phyloP scores from a whole-genome alignment of 2,329 filamentous ascomycete species.

The Ceratocystis diversiconidia region DNA sequence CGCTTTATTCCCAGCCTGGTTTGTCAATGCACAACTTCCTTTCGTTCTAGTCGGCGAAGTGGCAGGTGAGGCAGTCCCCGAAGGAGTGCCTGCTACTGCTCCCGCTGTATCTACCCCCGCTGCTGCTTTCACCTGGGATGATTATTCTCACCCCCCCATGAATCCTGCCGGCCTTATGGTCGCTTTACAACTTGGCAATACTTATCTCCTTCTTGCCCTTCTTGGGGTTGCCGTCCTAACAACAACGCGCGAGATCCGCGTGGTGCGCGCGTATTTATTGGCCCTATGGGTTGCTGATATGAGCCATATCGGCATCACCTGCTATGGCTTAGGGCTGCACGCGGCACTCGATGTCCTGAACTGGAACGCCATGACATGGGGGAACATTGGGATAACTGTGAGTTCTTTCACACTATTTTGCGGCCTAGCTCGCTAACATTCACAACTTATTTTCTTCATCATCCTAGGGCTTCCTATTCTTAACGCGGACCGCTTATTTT shows the following conservation, averaged over 20 bases:
- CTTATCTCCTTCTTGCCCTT: conserved; percentile 52
- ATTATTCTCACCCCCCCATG: conserved; percentile 25
- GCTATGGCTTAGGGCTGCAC: conserved; percentile 43
- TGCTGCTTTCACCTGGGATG: conserved; percentile 17
- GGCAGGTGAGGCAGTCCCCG: no score
- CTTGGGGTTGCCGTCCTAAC: conserved; percentile 37
- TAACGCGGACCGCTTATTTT: conserved; percentile 43
- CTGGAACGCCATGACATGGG: conserved; percentile 62
- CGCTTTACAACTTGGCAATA: conserved; percentile 53
- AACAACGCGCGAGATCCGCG: conserved; percentile 37
- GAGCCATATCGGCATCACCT: conserved; percentile 49
- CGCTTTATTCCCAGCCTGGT: conserved; percentile 43
- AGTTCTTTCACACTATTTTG: conserved; percentile 22
- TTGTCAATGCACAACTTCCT: conserved; percentile 48
- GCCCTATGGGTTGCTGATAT: conserved; percentile 53
- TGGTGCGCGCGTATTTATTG: conserved; percentile 52
- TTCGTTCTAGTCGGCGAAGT: background rate
- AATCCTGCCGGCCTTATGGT: conserved; percentile 34
- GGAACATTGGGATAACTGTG: conserved; percentile 54
- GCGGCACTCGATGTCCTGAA: conserved; percentile 36
- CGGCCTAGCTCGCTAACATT: background rate
- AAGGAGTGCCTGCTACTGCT: no score
- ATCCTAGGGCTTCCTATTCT: conserved; percentile 37
- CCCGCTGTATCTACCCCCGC: conserved; percentile 24
- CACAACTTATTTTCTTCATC: background rate